Base-by-base conservation (phyloP, 306 rosid species). In the Prosopis cineraria region DNA sequence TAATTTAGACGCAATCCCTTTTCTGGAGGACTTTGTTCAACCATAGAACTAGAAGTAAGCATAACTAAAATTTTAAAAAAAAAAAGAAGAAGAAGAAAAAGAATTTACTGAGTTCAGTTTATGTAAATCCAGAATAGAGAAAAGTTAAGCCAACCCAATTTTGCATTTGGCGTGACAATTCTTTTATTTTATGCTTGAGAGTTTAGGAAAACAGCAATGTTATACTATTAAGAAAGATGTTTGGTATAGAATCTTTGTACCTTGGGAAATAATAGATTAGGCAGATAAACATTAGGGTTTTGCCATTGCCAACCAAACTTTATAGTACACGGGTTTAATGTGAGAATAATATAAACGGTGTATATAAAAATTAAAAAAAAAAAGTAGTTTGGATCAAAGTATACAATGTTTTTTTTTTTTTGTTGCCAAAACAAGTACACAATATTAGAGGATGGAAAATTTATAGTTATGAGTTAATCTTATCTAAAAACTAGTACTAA, bases 371-470 rank as follows among this genome's bases (percentile, higher is more conserved):
- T 55, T 59, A 55, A 52, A 31, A 31, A 4, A 31, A 20, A 52
- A 52, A n/a, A 6, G 11, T 7, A 2, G 56, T 52, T 19, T 2
- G 27, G 27, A 52, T 13, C 74, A 30, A 30, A 79, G 76, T n/a
- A n/a, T n/a, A n/a, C n/a, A n/a, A n/a, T n/a, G n/a, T n/a, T n/a
- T n/a, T n/a, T n/a, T n/a, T n/a, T n/a, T n/a, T n/a, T n/a, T n/a
- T n/a, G n/a, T n/a, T n/a, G n/a, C n/a, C n/a, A 82, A 76, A 79
- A 82, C 47, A 17, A 30, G 40, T 39, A 40, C 63, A 82, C 43
- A 79, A 72, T 56, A 19, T 66, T 20, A 36, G 0, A 1, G 20
- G 25, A 41, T 44, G 73, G n/a, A n/a, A 25, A 56, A 72, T 52
- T 19, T 52, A 24, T 12, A 47, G 67, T 10, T 19, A 43, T 33